phyloP scores from a whole-genome alignment of 257 asterid species.

The Solanum peruvianum region DNA sequence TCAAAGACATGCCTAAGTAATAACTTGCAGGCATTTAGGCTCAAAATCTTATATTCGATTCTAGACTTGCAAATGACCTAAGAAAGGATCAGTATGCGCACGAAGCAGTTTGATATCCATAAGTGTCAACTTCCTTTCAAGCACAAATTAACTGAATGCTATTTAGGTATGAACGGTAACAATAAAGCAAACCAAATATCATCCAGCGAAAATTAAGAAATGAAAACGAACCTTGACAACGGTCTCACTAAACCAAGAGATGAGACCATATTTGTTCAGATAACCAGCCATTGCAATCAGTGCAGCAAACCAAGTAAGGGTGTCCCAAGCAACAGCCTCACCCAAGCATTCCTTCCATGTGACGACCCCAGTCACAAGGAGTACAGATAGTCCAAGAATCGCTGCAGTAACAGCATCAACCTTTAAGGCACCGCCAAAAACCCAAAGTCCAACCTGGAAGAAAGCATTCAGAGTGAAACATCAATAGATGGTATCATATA shows the following conservation, averaged over 20 bases:
- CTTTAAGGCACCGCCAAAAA: slow-evolving; percentile 65
- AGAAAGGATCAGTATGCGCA: neutral
- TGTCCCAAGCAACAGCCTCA: slow-evolving; percentile 99
- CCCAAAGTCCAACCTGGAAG: slow-evolving; percentile 88
- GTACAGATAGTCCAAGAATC: slow-evolving; percentile 83
- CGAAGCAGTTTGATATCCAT: neutral
- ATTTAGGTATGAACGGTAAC: neutral
- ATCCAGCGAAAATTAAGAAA: neutral
- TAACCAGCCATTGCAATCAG: slow-evolving; percentile 99
- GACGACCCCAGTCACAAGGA: slow-evolving; percentile 82
- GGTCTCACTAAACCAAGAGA: slow-evolving; percentile 95
- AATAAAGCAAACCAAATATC: neutral
- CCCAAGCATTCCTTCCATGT: slow-evolving; percentile 97
- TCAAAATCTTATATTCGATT: too few relatives aligned
- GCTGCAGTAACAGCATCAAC: slow-evolving; percentile 98
- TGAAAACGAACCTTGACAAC: slow-evolving; percentile 60
- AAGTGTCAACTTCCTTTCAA: neutral
- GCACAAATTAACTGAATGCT: neutral
- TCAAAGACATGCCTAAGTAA: neutral
- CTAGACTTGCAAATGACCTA: neutral
- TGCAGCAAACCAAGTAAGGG: slow-evolving; percentile 99
- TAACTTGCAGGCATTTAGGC: too few relatives aligned
- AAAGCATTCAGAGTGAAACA: neutral
- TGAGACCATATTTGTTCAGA: slow-evolving; percentile 91
- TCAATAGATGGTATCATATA: neutral